phyloP scores from a whole-genome alignment of 148 eudicot species.

The Cornus florida region DNA sequence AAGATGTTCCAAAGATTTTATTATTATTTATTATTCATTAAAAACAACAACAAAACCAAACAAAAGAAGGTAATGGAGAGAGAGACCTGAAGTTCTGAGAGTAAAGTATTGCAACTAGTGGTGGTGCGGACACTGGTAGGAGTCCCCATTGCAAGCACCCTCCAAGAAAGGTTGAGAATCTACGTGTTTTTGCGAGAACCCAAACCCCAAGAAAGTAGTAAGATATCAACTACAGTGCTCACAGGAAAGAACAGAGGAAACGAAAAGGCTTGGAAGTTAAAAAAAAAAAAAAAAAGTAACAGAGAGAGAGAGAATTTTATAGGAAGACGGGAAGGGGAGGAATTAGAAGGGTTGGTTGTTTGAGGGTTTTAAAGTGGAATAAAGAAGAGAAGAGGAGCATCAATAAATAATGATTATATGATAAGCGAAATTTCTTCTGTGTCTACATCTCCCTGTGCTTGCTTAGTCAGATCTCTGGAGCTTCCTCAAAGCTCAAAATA shows the following conservation, averaged over 20 bases:
- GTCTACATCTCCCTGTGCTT: neutral
- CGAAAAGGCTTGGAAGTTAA: neutral
- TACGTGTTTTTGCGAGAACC: neutral
- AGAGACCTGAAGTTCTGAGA: conserved; percentile 57
- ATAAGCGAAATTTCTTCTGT: conserved; percentile 13
- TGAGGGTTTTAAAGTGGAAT: conserved; percentile 8
- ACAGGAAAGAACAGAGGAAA: too few species aligned
- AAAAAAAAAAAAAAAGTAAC: neutral
- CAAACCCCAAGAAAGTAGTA: neutral
- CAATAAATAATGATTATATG: neutral
- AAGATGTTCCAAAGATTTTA: neutral
- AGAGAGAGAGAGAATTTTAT: neutral
- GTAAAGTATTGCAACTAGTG: conserved; percentile 45
- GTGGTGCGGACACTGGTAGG: conserved; percentile 30
- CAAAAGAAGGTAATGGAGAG: neutral
- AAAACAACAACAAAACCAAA: conserved; percentile 7
- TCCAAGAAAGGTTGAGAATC: too few species aligned
- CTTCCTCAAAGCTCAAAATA: conserved; percentile 13
- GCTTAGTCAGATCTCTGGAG: conserved; percentile 37
- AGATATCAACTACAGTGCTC: neutral
- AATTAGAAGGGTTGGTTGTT: neutral
- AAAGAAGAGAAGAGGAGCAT: neutral
- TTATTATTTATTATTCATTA: neutral
- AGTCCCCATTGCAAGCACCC: conserved; percentile 29
- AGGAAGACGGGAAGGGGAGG: neutral